Evolutionary conservation across 352 stramenopile species (phyloP).

Genomic region (Pythium brassicae): DNA sequence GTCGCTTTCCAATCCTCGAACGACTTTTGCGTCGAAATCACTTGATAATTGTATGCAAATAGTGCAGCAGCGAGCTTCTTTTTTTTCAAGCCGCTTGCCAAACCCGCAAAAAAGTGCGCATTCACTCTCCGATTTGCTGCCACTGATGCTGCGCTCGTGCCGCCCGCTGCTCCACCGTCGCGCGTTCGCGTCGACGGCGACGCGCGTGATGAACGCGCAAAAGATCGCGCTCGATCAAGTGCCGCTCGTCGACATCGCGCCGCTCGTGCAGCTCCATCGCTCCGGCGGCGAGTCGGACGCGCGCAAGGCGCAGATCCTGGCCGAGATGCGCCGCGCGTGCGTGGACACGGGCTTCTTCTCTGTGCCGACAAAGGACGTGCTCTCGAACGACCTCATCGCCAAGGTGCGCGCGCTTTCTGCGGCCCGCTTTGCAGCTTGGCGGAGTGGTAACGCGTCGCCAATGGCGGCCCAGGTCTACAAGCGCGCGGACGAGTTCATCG

Average conservation of each 20-base stretch:
- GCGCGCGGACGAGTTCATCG: constrained; percentile 65
- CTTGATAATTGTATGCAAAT: not conserved
- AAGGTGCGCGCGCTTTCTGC: too few species aligned
- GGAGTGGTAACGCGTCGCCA: not conserved
- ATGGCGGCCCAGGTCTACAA: constrained; percentile 35
- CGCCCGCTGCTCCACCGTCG: not conserved
- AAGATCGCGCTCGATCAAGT: constrained; percentile 47
- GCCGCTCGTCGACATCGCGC: constrained; percentile 65
- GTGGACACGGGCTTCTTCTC: constrained; percentile 74
- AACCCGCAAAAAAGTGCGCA: too few species aligned
- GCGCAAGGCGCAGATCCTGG: constrained; percentile 41
- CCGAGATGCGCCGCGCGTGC: constrained; percentile 54
- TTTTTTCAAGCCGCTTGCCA: too few species aligned
- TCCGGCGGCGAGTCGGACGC: not conserved
- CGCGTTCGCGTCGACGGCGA: not conserved
- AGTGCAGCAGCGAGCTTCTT: too few species aligned
- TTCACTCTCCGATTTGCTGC: not conserved
- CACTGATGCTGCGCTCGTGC: not conserved
- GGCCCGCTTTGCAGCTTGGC: not conserved
- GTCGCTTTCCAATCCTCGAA: not conserved
- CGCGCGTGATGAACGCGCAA: constrained; percentile 37
- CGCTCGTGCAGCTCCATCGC: constrained; percentile 26
- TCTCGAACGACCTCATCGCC: constrained; percentile 43
- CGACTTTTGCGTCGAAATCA: not conserved
- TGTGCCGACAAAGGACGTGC: constrained; percentile 55